A percentile compares a stretch with the other conserved stretches of the same genome.
These are phyloP conservation scores for Rhizophagus clarus DNA, from an alignment of 192 early-diverging fungal species.

Conservation along the genomic window DNA sequence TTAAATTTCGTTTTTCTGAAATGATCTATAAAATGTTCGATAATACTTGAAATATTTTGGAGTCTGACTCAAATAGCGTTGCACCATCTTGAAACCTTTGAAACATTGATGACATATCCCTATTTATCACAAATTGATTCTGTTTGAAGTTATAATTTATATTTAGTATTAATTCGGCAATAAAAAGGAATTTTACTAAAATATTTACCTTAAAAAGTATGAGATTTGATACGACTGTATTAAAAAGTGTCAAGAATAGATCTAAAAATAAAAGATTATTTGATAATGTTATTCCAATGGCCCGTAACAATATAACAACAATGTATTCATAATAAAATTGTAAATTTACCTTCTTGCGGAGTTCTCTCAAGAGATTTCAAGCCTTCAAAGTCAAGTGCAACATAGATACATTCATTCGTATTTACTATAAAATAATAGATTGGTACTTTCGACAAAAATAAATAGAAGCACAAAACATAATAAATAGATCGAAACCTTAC, in stretches of 20 bases:
- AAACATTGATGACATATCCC: conserved; percentile 36
- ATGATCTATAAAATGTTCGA: too few relatives aligned
- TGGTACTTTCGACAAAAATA: neutral
- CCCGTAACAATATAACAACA: neutral
- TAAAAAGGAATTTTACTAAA: neutral
- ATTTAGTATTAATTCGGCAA: neutral
- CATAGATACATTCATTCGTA: conserved; percentile 18
- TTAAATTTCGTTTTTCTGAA: neutral
- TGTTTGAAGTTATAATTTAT: neutral
- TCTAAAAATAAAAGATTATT: neutral
- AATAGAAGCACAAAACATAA: neutral
- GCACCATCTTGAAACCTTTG: conserved; percentile 33
- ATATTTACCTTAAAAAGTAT: conserved; percentile 9
- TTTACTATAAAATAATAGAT: neutral
- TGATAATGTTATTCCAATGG: neutral
- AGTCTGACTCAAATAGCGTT: conserved; percentile 2
- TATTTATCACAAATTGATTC: conserved; percentile 29
- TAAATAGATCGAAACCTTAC: neutral
- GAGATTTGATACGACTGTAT: conserved; percentile 17
- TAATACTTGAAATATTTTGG: conserved; percentile 25
- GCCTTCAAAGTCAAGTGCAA: conserved; percentile 35
- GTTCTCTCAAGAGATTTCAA: conserved; percentile 25
- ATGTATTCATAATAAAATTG: neutral
- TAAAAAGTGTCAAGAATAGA: conserved; percentile 7
- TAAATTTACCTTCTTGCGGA: conserved; percentile 22